phyloP scores from a whole-genome alignment of 2,329 filamentous ascomycete genomes.

The Pseudogymnoascus pannorum region DNA sequence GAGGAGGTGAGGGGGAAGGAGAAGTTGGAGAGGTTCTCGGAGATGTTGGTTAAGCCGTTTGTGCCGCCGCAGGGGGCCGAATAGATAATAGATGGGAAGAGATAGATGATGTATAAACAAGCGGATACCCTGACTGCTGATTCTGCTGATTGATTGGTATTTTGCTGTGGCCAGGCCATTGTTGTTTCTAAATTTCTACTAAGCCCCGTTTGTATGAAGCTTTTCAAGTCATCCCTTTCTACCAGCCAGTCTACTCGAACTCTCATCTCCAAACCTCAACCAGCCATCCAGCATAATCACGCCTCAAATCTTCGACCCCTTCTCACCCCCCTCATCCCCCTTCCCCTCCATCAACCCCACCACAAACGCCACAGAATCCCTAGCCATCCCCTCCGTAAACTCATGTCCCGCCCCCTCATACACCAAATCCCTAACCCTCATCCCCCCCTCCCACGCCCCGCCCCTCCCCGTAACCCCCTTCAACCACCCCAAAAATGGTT shows the following conservation, averaged over 20 bases:
- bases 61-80: slow-evolving; percentile 49
- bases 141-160: neutral
- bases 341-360: slow-evolving; percentile 27
- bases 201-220: neutral
- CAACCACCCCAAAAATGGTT: slow-evolving; percentile 55
- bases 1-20: slow-evolving; percentile 96
- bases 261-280: neutral
- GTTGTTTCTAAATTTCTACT: neutral
- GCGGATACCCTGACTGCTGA: slow-evolving; percentile 4
- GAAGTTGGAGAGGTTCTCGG: slow-evolving; percentile 80
- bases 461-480: slow-evolving; percentile 40
- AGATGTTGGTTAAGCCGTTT: slow-evolving; percentile 73
- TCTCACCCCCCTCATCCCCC: neutral
- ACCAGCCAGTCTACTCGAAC: neutral
- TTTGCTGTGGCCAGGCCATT: neutral
- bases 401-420: slow-evolving; percentile 63
- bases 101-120: slow-evolving; percentile 10
- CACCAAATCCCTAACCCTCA: slow-evolving; percentile 57
- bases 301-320: neutral
- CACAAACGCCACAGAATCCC: slow-evolving; percentile 59
- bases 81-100: slow-evolving; percentile 16
- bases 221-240: neutral
- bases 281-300: neutral
- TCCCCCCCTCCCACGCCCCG: slow-evolving; percentile 45
- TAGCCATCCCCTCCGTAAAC: slow-evolving; percentile 61